phyloP scores from a whole-genome alignment of 306 rosid species.

The Cicer arietinum region DNA sequence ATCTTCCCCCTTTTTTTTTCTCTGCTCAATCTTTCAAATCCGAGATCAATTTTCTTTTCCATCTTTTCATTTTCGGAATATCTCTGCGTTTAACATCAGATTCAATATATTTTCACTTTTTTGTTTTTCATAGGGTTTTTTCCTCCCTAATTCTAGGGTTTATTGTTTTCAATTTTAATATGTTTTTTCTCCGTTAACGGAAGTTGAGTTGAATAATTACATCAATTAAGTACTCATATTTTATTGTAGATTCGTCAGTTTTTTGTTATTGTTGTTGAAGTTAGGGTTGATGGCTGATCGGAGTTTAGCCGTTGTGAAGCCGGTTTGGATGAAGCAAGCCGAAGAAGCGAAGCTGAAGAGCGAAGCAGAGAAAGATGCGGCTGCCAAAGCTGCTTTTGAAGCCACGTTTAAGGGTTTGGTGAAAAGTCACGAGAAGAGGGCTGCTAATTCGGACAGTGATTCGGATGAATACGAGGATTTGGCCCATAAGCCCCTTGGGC shows the following conservation, averaged over 20 bases:
- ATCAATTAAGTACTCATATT: slow-evolving; percentile 18
- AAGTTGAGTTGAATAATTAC: not conserved
- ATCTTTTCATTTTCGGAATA: not conserved
- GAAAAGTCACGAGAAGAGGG: slow-evolving; percentile 56
- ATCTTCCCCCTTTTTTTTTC: not conserved
- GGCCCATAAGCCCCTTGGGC: slow-evolving; percentile 84
- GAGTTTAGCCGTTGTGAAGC: slow-evolving; percentile 64
- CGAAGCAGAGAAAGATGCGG: slow-evolving; percentile 94
- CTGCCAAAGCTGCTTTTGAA: slow-evolving; percentile 95
- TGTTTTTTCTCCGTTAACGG: too few species aligned
- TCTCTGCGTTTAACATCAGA: not conserved
- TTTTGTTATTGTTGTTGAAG: not conserved
- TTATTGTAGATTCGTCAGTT: slow-evolving; percentile 4
- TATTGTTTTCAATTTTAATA: slow-evolving; percentile 3
- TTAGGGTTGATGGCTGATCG: slow-evolving; percentile 84
- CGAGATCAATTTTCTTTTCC: not conserved
- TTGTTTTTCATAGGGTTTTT: not conserved
- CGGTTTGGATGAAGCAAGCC: slow-evolving; percentile 98
- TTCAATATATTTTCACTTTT: not conserved
- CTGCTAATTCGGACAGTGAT: slow-evolving; percentile 79
- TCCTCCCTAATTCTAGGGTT: slow-evolving; percentile 25
- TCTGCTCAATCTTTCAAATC: not conserved
- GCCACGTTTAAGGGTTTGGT: slow-evolving; percentile 90
- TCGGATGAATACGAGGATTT: slow-evolving; percentile 84
- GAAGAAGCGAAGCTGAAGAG: slow-evolving; percentile 92